A percentile compares a stretch with the other conserved stretches of the same genome.
Conservation (phyloP, 108 stramenopile genomes). For the Phaeodactylum tricornutum region DNA sequence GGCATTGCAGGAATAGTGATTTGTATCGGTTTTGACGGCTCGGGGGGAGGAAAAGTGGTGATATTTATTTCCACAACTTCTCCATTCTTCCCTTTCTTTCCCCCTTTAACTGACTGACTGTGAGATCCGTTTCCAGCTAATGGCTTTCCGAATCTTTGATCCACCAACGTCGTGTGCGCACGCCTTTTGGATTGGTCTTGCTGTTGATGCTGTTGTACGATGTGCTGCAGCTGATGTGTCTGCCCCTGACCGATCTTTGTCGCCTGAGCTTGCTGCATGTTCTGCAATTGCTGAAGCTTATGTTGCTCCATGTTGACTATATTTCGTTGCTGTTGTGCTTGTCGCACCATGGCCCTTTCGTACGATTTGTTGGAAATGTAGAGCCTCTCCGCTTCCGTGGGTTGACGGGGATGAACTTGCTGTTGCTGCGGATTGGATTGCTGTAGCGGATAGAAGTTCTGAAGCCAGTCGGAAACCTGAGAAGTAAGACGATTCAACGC, state of each 20-base stretch:
- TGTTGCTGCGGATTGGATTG: too few relatives aligned
- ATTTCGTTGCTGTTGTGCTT: too few relatives aligned
- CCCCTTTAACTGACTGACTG: neutral
- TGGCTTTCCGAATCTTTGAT: too few relatives aligned
- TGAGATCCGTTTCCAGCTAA: neutral
- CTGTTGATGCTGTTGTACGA: too few relatives aligned
- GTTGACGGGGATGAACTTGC: too few relatives aligned
- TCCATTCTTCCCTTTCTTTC: neutral
- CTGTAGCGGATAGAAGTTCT: constrained; percentile 19
- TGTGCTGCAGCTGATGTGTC: too few relatives aligned
- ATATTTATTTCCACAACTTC: neutral
- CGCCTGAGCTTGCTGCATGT: neutral
- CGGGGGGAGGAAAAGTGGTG: neutral
- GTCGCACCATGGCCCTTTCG: too few relatives aligned
- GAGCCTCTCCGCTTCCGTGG: neutral
- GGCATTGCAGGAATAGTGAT: neutral
- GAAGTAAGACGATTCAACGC: constrained; percentile 12
- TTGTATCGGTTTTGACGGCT: neutral
- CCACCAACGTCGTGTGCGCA: too few relatives aligned
- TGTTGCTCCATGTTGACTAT: too few relatives aligned
- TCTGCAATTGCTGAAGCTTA: too few relatives aligned
- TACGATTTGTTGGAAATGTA: neutral
- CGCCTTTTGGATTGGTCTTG: too few relatives aligned
- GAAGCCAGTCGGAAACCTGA: constrained; percentile 42
- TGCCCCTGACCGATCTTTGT: too few relatives aligned